Evolutionary conservation across 768 basidiomycete species (phyloP).

Genomic region (Podaxis rugospora): DNA sequence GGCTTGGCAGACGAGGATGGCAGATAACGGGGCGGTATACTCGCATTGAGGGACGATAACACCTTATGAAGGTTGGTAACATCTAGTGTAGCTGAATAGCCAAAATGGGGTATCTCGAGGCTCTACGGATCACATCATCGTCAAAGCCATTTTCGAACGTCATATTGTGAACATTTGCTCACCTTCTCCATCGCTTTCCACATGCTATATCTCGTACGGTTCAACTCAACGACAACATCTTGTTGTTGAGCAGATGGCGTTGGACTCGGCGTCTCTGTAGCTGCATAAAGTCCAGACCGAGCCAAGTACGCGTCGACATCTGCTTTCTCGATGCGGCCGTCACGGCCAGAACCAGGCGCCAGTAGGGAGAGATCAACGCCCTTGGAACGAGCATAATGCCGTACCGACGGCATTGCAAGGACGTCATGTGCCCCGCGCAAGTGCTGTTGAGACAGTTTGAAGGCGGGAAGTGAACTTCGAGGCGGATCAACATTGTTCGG

Average conservation of each 20-base stretch:
- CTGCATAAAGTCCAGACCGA: slow-evolving; percentile 10
- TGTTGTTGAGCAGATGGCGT: slow-evolving; percentile 17
- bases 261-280: slow-evolving; percentile 12
- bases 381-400: slow-evolving; percentile 67
- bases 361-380: slow-evolving; percentile 56
- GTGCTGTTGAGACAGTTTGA: slow-evolving; percentile 10
- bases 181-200: slow-evolving; percentile 90
- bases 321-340: slow-evolving; percentile 67
- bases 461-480: slow-evolving; percentile 2
- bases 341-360: slow-evolving; percentile 66
- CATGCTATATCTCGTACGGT: slow-evolving; percentile 78
- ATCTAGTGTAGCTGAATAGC: slow-evolving; percentile 75
- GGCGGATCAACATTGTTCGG: slow-evolving; percentile 25
- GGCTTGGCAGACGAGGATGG: slow-evolving; percentile 17
- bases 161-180: slow-evolving; percentile 9
- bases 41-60: slow-evolving; percentile 58
- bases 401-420: slow-evolving; percentile 73
- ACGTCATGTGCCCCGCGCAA: slow-evolving; percentile 26
- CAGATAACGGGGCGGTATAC: slow-evolving; percentile 60
- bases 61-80: slow-evolving; percentile 63
- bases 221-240: slow-evolving; percentile 67
- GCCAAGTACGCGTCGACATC: slow-evolving; percentile 67
- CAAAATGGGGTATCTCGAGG: slow-evolving; percentile 83
- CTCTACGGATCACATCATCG: slow-evolving; percentile 41
- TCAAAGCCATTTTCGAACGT: background rate